Percentiles rank a stretch among this genome's conserved stretches.
These are phyloP conservation scores for Ammopiptanthus mongolicus DNA, from an alignment of 306 rosid genomes.

Conservation along the genomic window DNA sequence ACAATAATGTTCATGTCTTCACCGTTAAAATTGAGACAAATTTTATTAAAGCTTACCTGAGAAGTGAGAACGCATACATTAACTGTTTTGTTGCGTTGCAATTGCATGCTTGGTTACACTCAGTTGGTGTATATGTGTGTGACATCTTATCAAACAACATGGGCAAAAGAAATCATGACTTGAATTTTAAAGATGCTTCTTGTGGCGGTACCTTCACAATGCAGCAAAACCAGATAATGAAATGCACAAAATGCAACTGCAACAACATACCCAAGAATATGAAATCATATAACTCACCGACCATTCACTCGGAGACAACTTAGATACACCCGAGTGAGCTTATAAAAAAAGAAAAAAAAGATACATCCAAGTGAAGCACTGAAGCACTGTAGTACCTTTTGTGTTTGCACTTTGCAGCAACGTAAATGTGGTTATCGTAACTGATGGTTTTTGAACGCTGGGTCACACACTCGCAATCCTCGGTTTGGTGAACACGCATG, in stretches of 20 bases:
- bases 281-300: slow-evolving; percentile 18
- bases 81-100: neutral
- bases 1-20: neutral
- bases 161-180: too few relatives aligned
- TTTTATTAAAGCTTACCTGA: slow-evolving; percentile 5
- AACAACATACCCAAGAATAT: neutral
- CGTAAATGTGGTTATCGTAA: too few relatives aligned
- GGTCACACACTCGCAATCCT: too few relatives aligned
- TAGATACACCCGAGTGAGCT: slow-evolving; percentile 36
- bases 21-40: neutral
- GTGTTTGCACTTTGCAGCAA: too few relatives aligned
- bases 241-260: neutral
- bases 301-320: slow-evolving; percentile 24
- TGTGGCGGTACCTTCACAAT: slow-evolving; percentile 25
- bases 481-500: too few relatives aligned
- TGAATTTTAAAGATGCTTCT: neutral
- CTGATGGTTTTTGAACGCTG: too few relatives aligned
- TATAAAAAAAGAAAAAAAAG: too few relatives aligned
- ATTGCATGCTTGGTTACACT: slow-evolving; percentile 6
- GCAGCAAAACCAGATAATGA: neutral
- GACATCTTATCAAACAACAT: too few relatives aligned
- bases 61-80: neutral
- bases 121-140: too few relatives aligned
- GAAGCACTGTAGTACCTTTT: too few relatives aligned
- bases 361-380: slow-evolving; percentile 35